Conservation (phyloP, 257 asterid genomes). For the Solanum neorickii region DNA sequence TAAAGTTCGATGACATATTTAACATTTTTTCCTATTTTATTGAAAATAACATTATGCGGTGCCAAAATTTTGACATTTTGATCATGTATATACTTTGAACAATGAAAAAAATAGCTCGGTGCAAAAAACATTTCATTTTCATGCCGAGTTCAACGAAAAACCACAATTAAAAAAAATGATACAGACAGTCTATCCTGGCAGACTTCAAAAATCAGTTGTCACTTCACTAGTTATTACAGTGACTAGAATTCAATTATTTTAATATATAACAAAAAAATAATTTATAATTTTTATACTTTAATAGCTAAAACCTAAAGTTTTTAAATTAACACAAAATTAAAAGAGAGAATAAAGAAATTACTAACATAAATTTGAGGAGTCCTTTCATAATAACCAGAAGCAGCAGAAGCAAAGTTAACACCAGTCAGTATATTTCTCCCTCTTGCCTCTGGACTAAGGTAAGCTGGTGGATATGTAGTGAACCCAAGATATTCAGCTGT, state of each 20-base stretch:
- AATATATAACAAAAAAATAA: background rate
- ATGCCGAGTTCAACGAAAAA: too few species aligned
- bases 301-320: background rate
- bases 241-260: too few species aligned
- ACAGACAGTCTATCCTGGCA: background rate
- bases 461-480: constrained; percentile 67
- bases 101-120: too few species aligned
- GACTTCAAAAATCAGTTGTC: background rate
- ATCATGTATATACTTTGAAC: background rate
- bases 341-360: background rate
- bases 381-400: constrained; percentile 73
- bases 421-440: constrained; percentile 48
- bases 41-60: too few species aligned
- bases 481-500: constrained; percentile 84
- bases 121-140: too few species aligned
- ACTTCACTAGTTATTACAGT: background rate
- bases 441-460: constrained; percentile 50
- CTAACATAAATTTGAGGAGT: constrained; percentile 62
- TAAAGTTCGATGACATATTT: background rate
- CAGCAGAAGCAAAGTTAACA: constrained; percentile 83
- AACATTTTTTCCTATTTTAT: background rate
- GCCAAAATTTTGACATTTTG: background rate
- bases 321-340: background rate
- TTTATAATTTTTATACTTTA: background rate
- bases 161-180: background rate